Evolutionary conservation across 2,329 filamentous ascomycete genomes (phyloP).

Genomic region (Aspergillus latus): DNA sequence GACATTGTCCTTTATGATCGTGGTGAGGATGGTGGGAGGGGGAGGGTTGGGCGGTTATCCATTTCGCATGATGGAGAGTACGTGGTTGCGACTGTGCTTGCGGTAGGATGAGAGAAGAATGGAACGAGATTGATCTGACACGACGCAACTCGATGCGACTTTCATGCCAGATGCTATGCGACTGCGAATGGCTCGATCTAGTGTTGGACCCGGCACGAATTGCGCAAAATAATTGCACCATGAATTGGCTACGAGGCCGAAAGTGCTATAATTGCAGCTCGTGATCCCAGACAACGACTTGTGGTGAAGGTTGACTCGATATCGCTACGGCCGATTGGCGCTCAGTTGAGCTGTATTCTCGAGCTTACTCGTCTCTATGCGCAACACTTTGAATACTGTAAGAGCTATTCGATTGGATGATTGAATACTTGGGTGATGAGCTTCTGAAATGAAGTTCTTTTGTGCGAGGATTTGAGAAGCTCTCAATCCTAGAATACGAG

Average conservation of each 20-base stretch:
- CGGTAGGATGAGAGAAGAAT: constrained; percentile 28
- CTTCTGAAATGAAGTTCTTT: background rate
- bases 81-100: constrained; percentile 55
- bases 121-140: background rate
- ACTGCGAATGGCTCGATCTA: too few relatives aligned
- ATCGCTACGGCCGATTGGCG: too few relatives aligned
- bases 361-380: background rate
- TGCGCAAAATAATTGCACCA: too few relatives aligned
- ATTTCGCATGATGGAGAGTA: constrained; percentile 89
- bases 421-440: background rate
- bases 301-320: too few relatives aligned
- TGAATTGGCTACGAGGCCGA: too few relatives aligned
- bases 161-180: too few relatives aligned
- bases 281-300: too few relatives aligned
- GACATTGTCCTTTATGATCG: constrained; percentile 39
- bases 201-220: too few relatives aligned
- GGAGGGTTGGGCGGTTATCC: constrained; percentile 64
- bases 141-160: too few relatives aligned
- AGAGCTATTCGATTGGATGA: too few relatives aligned
- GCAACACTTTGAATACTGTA: background rate
- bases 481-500: background rate
- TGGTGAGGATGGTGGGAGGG: constrained; percentile 8
- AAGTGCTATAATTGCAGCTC: too few relatives aligned
- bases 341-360: too few relatives aligned
- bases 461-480: background rate